These are phyloP conservation scores for Mucor saturninus DNA, from an alignment of 371 early-diverging fungal genomes.

Conservation along the genomic window DNA sequence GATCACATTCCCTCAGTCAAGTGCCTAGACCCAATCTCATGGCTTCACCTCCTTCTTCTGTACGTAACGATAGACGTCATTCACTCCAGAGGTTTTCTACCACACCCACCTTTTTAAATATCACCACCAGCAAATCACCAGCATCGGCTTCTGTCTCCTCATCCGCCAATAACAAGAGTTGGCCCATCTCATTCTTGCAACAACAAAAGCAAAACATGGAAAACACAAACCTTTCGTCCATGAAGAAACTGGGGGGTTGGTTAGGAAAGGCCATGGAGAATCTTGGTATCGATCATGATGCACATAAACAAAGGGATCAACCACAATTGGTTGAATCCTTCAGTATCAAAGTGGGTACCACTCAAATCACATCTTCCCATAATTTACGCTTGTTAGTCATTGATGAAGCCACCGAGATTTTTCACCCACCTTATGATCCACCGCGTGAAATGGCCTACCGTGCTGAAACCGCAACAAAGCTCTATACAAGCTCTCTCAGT, in stretches of 20 bases:
- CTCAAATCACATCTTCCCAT: constrained; percentile 74
- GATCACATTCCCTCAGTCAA: constrained; percentile 37
- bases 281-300: constrained; percentile 65
- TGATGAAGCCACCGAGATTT: constrained; percentile 52
- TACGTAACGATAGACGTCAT: constrained; percentile 30
- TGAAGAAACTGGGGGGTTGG: constrained; percentile 70
- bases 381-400: constrained; percentile 68
- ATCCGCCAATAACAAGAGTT: constrained; percentile 35
- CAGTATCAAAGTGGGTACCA: constrained; percentile 73
- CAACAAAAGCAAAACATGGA: constrained; percentile 67
- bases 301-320: constrained; percentile 21
- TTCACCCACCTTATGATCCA: constrained; percentile 57
- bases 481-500: constrained; percentile 71
- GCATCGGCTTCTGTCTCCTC: neutral
- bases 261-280: constrained; percentile 78
- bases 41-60: neutral
- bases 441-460: constrained; percentile 64
- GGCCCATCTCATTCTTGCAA: constrained; percentile 71
- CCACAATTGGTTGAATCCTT: constrained; percentile 73
- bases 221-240: constrained; percentile 61
- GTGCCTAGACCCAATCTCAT: constrained; percentile 24
- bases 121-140: neutral
- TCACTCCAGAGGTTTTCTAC: constrained; percentile 29
- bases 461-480: constrained; percentile 72
- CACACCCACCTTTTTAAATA: constrained; percentile 19